Conservation (phyloP, 176 grass and related monocot genomes). For the Luzula sylvatica region DNA sequence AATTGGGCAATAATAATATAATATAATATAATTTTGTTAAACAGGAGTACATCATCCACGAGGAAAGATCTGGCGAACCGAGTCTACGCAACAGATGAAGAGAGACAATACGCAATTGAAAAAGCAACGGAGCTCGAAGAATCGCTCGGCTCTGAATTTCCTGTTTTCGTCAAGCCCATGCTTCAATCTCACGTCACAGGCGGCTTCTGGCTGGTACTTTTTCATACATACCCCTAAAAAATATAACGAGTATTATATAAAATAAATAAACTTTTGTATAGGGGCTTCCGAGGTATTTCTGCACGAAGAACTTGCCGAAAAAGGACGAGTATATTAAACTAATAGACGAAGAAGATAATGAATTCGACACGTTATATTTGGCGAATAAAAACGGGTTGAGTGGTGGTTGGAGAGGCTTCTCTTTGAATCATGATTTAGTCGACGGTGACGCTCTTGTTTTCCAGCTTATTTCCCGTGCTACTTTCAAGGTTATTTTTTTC, state of each 20-base stretch:
- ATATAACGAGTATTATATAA: no score
- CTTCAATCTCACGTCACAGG: conserved; percentile 71
- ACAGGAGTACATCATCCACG: conserved; percentile 5
- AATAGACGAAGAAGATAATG: conserved; percentile 31
- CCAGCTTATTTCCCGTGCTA: conserved; percentile 33
- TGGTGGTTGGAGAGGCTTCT: conserved; percentile 55
- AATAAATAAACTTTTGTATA: conserved; percentile 15
- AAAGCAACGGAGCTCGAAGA: conserved; percentile 40
- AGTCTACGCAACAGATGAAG: conserved; percentile 59
- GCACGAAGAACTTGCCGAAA: conserved; percentile 53
- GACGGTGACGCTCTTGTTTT: conserved; percentile 77
- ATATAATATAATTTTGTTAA: background rate
- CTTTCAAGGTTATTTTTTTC: conserved; percentile 35
- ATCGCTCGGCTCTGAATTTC: conserved; percentile 25
- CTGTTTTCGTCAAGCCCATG: conserved; percentile 58
- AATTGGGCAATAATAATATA: background rate
- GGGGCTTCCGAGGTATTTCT: conserved; percentile 48
- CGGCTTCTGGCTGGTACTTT: conserved; percentile 77
- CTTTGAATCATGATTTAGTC: conserved; percentile 57
- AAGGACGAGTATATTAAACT: conserved; percentile 24
- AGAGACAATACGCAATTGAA: conserved; percentile 36
- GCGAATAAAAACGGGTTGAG: conserved; percentile 48
- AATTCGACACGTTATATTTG: conserved; percentile 39
- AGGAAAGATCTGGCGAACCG: conserved; percentile 33
- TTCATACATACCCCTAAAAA: no score